Conservation (phyloP, 1,284 basidiomycete genomes). For the Vanrija sp. region DNA sequence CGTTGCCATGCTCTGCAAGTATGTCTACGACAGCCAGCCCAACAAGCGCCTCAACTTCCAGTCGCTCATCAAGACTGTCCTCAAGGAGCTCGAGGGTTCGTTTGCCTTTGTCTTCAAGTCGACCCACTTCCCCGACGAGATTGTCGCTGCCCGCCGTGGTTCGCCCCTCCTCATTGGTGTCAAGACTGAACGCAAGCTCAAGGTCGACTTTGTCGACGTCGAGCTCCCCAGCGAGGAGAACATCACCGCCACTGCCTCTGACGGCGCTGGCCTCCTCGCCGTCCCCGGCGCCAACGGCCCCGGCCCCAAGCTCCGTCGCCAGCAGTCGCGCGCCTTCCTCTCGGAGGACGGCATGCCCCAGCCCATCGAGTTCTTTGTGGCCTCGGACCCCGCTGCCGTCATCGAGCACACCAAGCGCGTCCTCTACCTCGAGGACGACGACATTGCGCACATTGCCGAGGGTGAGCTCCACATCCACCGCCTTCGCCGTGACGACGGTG, state of each 20-base stretch:
- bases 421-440: slow-evolving; percentile 97
- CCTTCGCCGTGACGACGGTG: slow-evolving; percentile 80
- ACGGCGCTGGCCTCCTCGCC: slow-evolving; percentile 60
- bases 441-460: slow-evolving; percentile 95
- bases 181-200: slow-evolving; percentile 99
- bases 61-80: slow-evolving; percentile 86
- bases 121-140: slow-evolving; percentile 89
- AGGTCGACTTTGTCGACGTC: slow-evolving; percentile 98
- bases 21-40: slow-evolving; percentile 90
- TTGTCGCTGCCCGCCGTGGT: slow-evolving; percentile 92
- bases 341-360: slow-evolving; percentile 97
- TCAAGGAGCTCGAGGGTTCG: slow-evolving; percentile 98
- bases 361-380: slow-evolving; percentile 99
- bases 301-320: slow-evolving; percentile 79
- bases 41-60: slow-evolving; percentile 87
- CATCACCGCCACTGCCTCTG: slow-evolving; percentile 30
- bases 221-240: slow-evolving; percentile 75
- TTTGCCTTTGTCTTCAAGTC: slow-evolving; percentile 99
- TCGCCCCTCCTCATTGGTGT: slow-evolving; percentile 97
- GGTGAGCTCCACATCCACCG: slow-evolving; percentile 99
- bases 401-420: slow-evolving; percentile 99
- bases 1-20: slow-evolving; percentile 93
- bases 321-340: slow-evolving; percentile 97
- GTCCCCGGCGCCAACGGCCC: slow-evolving; percentile 59
- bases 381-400: slow-evolving; percentile 93